Conservation (phyloP, 2,329 filamentous ascomycete species). For the Penicillium sp. region DNA sequence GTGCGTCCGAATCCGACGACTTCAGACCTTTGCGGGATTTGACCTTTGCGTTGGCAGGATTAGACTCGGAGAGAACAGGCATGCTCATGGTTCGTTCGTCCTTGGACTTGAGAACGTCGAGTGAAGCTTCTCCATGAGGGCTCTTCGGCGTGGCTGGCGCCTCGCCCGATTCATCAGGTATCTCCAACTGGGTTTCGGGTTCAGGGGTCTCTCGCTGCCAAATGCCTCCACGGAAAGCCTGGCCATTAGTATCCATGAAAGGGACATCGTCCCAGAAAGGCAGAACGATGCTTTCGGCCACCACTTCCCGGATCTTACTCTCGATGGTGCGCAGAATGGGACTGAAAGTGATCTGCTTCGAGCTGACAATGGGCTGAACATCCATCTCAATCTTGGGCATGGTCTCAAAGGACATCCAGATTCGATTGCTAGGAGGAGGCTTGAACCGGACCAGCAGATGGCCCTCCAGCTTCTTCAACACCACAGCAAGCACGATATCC, state of each 20-base stretch:
- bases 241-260: constrained; percentile 79
- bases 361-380: constrained; percentile 95
- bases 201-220: constrained; percentile 60
- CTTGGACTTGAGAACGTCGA: constrained; percentile 37
- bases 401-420: constrained; percentile 96
- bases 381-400: constrained; percentile 91
- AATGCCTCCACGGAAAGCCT: constrained; percentile 82
- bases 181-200: constrained; percentile 42
- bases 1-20: constrained; percentile 27
- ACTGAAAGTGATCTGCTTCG: constrained; percentile 91
- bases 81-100: constrained; percentile 42
- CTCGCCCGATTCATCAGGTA: constrained; percentile 41
- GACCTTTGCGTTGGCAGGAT: constrained; percentile 26
- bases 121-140: constrained; percentile 22
- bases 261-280: constrained; percentile 97
- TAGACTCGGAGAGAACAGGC: constrained; percentile 35
- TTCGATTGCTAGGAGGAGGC: constrained; percentile 87
- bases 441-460: constrained; percentile 87
- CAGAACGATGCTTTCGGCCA: constrained; percentile 86
- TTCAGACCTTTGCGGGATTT: constrained; percentile 37
- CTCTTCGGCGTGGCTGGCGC: constrained; percentile 28
- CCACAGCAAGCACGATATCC: constrained; percentile 82
- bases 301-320: constrained; percentile 88
- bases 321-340: constrained; percentile 92
- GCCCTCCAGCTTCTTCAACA: constrained; percentile 82